Evolutionary conservation across 2,329 filamentous ascomycete species (phyloP).

Genomic region (Corniculantispora saksenae): DNA sequence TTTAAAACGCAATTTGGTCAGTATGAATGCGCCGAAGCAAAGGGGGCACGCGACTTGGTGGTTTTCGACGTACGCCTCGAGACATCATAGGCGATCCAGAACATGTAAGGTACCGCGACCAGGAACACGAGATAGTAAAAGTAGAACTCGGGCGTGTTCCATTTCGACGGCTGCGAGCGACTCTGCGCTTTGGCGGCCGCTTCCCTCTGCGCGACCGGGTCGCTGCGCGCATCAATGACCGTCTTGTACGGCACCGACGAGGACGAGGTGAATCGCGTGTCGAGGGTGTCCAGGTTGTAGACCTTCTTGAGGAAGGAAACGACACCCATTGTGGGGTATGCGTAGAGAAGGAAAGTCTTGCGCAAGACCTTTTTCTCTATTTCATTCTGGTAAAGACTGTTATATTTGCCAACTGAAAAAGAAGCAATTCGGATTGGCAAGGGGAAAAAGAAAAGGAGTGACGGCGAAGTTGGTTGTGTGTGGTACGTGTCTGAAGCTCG

Average conservation of each 20-base stretch:
- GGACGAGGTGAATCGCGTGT: slow-evolving; percentile 66
- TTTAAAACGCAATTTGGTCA: background rate
- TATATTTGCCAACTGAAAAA: background rate
- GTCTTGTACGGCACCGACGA: slow-evolving; percentile 67
- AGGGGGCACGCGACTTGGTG: background rate
- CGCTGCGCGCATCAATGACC: slow-evolving; percentile 52
- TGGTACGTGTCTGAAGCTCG: slow-evolving; percentile 4
- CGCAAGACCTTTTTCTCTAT: background rate
- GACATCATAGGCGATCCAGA: slow-evolving; percentile 83
- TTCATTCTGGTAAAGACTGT: slow-evolving; percentile 3
- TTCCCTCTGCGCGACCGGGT: slow-evolving; percentile 38
- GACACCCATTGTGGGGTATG: slow-evolving; percentile 38
- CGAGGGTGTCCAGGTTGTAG: slow-evolving; percentile 65
- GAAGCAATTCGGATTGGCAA: background rate
- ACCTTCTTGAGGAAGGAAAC: slow-evolving; percentile 50
- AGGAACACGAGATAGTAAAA: slow-evolving; percentile 73
- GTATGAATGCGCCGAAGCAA: background rate
- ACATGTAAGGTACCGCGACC: slow-evolving; percentile 77
- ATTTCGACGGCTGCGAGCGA: slow-evolving; percentile 66
- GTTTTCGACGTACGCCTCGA: slow-evolving; percentile 65
- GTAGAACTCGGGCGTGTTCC: slow-evolving; percentile 84
- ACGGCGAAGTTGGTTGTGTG: background rate
- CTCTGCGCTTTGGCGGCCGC: slow-evolving; percentile 39
- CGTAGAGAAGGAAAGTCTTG: too few relatives aligned
- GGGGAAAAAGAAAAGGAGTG: background rate